A percentile compares a stretch with the other conserved stretches of the same genome.
phyloP scores from a whole-genome alignment of 225 moss, liverwort and hornwort species.

The Sphagnum contortum region DNA sequence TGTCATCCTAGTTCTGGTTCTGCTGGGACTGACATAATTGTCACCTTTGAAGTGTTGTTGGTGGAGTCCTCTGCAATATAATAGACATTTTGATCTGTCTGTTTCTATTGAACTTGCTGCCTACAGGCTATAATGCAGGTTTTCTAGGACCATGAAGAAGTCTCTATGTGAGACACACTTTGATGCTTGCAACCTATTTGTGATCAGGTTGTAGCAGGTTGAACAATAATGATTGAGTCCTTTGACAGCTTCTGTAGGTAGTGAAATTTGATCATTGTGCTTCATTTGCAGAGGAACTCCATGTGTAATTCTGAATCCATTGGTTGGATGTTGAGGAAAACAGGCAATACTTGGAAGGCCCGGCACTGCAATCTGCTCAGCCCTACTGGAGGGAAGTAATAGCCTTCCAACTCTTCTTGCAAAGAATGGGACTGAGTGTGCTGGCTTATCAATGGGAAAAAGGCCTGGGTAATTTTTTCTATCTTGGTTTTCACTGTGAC shows the following conservation, averaged over 20 bases:
- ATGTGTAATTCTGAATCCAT: too few relatives aligned
- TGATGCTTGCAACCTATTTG: neutral
- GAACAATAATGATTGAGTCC: neutral
- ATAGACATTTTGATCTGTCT: too few relatives aligned
- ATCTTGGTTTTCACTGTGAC: too few relatives aligned
- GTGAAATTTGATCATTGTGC: neutral
- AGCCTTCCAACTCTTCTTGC: slow-evolving; percentile 53
- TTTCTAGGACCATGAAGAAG: too few relatives aligned
- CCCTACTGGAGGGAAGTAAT: slow-evolving; percentile 38
- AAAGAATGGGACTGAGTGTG: slow-evolving; percentile 59
- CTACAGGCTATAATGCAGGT: too few relatives aligned
- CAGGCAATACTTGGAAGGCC: slow-evolving; percentile 61
- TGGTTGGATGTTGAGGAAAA: slow-evolving; percentile 5
- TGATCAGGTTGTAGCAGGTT: neutral
- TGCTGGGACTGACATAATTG: too few relatives aligned
- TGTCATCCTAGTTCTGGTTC: too few relatives aligned
- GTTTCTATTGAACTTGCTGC: too few relatives aligned
- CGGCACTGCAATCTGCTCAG: slow-evolving; percentile 32
- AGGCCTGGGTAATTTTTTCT: slow-evolving; percentile 52
- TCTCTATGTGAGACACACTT: too few relatives aligned
- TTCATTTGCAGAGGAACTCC: neutral
- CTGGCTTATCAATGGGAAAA: slow-evolving; percentile 49
- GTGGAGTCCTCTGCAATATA: too few relatives aligned
- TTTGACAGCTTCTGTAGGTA: neutral
- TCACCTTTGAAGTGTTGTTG: too few relatives aligned